Evolutionary conservation across 441 rosid species (phyloP), one percentile per base, ranked within the genome.

Genomic region (Mallotus repandus): DNA sequence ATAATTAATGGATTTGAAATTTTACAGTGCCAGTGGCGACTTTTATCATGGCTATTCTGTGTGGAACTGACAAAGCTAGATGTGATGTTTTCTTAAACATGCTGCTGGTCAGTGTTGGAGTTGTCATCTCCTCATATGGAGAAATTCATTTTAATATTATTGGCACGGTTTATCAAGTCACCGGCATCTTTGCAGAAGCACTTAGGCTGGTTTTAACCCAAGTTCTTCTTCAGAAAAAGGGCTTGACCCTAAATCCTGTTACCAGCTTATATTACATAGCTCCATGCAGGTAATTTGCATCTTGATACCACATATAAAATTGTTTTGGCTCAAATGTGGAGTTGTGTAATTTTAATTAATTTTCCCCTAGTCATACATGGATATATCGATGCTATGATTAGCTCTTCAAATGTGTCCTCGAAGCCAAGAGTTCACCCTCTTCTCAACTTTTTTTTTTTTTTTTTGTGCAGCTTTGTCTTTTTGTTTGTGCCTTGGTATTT

Each of bases 161-260:
- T 68, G 99, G 99, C 79, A 96, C 99, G 69, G 84, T 94, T 81
- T 96, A 91, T 84, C 99, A 96, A 85, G 99, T 96, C 58, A 94
- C 98, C 0, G 99, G 98, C 89, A 96, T 96, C 76, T 86, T 96
- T 85, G 99, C 99, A 62, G 99, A 96, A 86, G 98, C 99, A 78
- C 97, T 96, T 72, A 87, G 99, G 83, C 94, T 96, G 83, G 99
- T 96, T 68, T 89, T 96, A 79, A 96, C 98, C 80, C 99, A 96
- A 87, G 98, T 96, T 87, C 98, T 96, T 74, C 88, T 96, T 74
- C 98, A 96, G 82, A 96, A 96, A 87, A 96, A 94, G 88, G 99
- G 98, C 76, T 85, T 94, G 91, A 82, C 97, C 68, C 83, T 96
- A 80, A 96, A 96, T 84, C 99, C 99, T 13, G 84, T 96, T 63